Evolutionary conservation across 2,329 filamentous ascomycete species (phyloP), one percentile per base, ranked within the genome.

Genomic region (Colletotrichum liriopes): DNA sequence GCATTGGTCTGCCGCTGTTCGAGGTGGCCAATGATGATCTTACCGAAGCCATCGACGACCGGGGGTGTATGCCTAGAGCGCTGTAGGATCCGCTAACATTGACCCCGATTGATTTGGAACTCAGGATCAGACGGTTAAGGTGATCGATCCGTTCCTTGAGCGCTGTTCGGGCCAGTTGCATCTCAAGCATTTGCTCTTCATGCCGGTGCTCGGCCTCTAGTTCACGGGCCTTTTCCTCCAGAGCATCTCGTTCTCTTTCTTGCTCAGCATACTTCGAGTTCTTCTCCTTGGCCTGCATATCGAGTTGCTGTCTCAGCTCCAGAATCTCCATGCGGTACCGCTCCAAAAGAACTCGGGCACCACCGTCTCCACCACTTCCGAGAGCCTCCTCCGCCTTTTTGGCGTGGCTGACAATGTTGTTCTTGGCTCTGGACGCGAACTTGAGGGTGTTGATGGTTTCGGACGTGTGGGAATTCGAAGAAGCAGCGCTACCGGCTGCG

Each of bases 101-200:
- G 67, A 99, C 96, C 6, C 96, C 96, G 7, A 94, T 93, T 6
- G 96, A 98, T 80, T 98, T 98, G 20, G 96, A 98, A 80, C 94
- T 97, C 72, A 99, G 85, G 75, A 99, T 98, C 61, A 99, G 86
- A 59, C 96, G 92, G 82, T 98, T 99, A 58, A 99, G 87, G 82
- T 99, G 96, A 80, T 98, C 95, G 77, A 99, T 99, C 39, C 96
- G 92, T 85, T 99, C 96, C 81, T 98, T 99, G 66, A 99, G 85
- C 0, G 96, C 96, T 0, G 96, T 99, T 52, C 96, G 91, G 41
- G 96, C 96, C 58, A 99, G 89, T 81, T 99, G 96, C 94, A 99
- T 98, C 82, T 99, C 96, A 66, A 99, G 87, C 89, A 99, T 96
- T 82, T 99, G 96, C 84, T 98, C 96, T 79, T 98, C 95, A 76